phyloP scores from a whole-genome alignment of 2,329 filamentous ascomycete genomes.

The Cladorrhinum sp. region DNA sequence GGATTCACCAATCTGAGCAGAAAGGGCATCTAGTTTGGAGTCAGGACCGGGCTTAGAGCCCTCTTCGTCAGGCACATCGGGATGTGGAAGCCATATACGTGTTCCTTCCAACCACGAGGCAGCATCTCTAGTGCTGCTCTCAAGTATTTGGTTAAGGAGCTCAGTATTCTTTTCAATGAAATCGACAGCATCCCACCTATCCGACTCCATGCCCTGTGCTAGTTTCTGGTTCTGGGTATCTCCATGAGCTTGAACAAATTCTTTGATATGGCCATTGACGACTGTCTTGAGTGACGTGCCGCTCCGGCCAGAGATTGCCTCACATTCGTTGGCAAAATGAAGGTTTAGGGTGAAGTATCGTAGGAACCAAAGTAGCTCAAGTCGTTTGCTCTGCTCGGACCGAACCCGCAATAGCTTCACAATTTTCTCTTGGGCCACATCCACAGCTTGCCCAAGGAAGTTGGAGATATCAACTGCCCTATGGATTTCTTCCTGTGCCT shows the following conservation, averaged over 20 bases:
- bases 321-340: slow-evolving; percentile 82
- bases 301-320: slow-evolving; percentile 76
- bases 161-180: slow-evolving; percentile 62
- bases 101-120: slow-evolving; percentile 61
- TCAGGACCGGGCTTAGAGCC: slow-evolving; percentile 12
- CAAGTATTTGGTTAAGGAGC: slow-evolving; percentile 62
- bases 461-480: slow-evolving; percentile 74
- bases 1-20: slow-evolving; percentile 13
- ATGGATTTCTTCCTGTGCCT: slow-evolving; percentile 72
- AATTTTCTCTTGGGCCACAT: slow-evolving; percentile 74
- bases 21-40: not conserved
- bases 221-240: slow-evolving; percentile 72
- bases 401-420: slow-evolving; percentile 74
- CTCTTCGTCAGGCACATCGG: slow-evolving; percentile 35
- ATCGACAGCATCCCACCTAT: slow-evolving; percentile 76
- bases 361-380: slow-evolving; percentile 68
- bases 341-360: slow-evolving; percentile 81
- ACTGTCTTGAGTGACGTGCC: slow-evolving; percentile 73
- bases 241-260: slow-evolving; percentile 70
- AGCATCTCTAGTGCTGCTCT: slow-evolving; percentile 68
- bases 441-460: slow-evolving; percentile 74
- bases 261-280: slow-evolving; percentile 77
- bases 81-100: slow-evolving; percentile 55
- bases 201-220: slow-evolving; percentile 73
- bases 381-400: slow-evolving; percentile 66